Evolutionary conservation across 2,329 filamentous ascomycete species (phyloP), one percentile per base, ranked within the genome.

Genomic region (Ceratocystis eucalypticola): DNA sequence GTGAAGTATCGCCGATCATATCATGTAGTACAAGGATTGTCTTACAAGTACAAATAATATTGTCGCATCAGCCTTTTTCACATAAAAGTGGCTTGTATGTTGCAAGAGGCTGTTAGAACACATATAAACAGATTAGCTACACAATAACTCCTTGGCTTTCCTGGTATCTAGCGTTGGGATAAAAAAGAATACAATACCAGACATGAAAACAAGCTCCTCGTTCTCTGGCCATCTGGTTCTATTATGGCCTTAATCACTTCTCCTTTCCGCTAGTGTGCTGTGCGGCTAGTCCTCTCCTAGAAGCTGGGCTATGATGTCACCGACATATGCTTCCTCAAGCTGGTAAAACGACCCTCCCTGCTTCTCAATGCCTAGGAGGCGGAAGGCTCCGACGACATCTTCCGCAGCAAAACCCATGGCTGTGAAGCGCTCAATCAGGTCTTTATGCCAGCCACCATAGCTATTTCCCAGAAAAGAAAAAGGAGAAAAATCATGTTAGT

Each of bases 351-450:
- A 80, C 0, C 91, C 91, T 30, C 82, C 83, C 70, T 88, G 90
- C 20, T 84, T 83, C 69, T 93, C 89, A 70, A 96, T 92, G 5
- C 89, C 88, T 6, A 94, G 86, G 68, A 83, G 88, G 64, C 87
- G 81, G 72, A 96, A 96, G 0, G 91, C 89, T 8, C 88, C 64
- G 0, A 96, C 91, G 1, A 97, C 91, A n/a, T 83, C 81, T 62
- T 92, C 88, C 1, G 96, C 82, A 66, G 91, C 86, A 71, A 97
- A 97, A 10, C 93, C 93, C 93, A 97, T 97, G 71, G 80, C 83
- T 17, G 89, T 85, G 71, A 97, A 97, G 3, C 88, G 83, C 72
- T 94, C 86, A 70, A 97, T 84, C 50, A 96, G 80, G 41, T 88
- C 82, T 72, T 87, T 88, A 76, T 91, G 92, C 76, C 96, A 97